Evolutionary conservation across 2,329 filamentous ascomycete genomes (phyloP), one percentile per base, ranked within the genome.

Genomic region (Colletotrichum magnum): DNA sequence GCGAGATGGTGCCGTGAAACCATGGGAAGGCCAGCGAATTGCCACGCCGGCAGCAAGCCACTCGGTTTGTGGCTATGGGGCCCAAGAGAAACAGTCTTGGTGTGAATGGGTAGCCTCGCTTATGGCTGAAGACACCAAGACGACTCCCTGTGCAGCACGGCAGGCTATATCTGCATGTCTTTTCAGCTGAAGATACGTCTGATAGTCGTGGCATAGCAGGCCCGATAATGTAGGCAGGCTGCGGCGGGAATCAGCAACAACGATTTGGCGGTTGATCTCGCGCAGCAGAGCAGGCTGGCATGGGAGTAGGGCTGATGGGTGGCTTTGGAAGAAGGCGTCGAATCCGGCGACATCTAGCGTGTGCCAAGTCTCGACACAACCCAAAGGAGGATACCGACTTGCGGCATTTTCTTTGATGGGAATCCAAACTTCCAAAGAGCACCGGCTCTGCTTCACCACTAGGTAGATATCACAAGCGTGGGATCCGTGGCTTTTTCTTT

Each of bases 221-320:
- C 9, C 2, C 2, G 9, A 15, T 12, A 47, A 45, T 2, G 10
- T 6, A 61, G 13, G 48, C 39, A 50, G 28, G 12, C 41, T 41
- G 51, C 4, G 41, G 48, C 10, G 13, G n/a, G 10, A 53, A 41
- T 13, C 21, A 41, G 5, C 3, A 51, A 28, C n/a, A 4, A 12
- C 26, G 18, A 45, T 7, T 16, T 47, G 16, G 26, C 39, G 39
- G 32, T 26, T 51, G 45, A 45, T 16, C 18, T 26, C 18, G 28
- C n/a, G 45, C 10, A 15, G 21, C 10, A 15, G 21, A 39, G n/a
- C 18, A 51, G 53, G 36, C 45, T 26, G 24, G 15, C 15, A 51
- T 52, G 26, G 6, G 13, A 52, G 52, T 68, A 68, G 45, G 64
- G 64, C 64, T 68, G 64, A 64, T 26, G 45, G 36, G 41, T 58